Conservation (phyloP, 129 eudicot genomes). For the Pulicaria dysenterica region DNA sequence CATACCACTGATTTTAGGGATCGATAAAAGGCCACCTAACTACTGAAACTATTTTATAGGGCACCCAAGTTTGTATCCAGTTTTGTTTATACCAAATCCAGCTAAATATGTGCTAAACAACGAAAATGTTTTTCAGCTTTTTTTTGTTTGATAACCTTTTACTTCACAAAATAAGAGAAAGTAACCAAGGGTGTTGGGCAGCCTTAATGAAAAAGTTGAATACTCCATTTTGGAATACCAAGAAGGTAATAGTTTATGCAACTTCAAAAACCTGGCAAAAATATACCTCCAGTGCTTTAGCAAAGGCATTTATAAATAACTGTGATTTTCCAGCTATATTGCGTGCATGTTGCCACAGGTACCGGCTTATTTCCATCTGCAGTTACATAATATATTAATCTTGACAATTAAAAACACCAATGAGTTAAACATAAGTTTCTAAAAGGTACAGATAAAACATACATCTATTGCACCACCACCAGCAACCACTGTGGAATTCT, state of each 20-base stretch:
- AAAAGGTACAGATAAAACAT: constrained; percentile 25
- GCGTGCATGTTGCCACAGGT: constrained; percentile 96
- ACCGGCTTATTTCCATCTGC: constrained; percentile 96
- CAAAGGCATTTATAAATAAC: constrained; percentile 90
- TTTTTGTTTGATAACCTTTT: too few species aligned
- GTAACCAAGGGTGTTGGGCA: too few species aligned
- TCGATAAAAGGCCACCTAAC: too few species aligned
- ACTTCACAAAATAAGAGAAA: too few species aligned
- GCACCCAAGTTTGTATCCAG: too few species aligned
- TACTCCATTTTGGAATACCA: neutral
- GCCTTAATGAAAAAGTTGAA: too few species aligned
- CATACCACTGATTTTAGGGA: too few species aligned
- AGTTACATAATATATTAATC: neutral
- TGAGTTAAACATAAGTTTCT: neutral
- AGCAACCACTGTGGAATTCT: constrained; percentile 96
- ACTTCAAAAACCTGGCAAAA: neutral
- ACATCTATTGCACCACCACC: constrained; percentile 99
- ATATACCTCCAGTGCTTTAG: constrained; percentile 96
- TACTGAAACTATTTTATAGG: too few species aligned
- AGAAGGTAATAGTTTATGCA: neutral
- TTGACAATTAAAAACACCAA: neutral
- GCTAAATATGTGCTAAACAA: too few species aligned
- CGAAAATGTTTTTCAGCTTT: too few species aligned
- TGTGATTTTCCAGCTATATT: constrained; percentile 98
- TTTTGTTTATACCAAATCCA: too few species aligned